Percentiles rank a stretch among this genome's conserved stretches.
These are phyloP conservation scores for Pythium dissotocum DNA, from an alignment of 352 stramenopile species.

Conservation along the genomic window DNA sequence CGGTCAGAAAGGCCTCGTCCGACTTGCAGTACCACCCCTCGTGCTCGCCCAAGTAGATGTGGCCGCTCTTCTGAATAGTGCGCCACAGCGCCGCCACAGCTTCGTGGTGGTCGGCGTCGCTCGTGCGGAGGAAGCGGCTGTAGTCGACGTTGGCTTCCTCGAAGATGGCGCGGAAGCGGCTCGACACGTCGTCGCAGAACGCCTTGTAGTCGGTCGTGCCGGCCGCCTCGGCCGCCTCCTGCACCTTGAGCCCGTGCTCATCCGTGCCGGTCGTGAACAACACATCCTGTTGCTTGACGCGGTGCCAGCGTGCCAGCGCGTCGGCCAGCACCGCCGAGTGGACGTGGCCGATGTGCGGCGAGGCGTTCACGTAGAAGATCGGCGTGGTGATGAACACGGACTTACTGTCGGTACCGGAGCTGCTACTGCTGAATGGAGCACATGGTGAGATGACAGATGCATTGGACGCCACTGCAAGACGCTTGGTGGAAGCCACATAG, in stretches of 20 bases:
- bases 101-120: slow-evolving; percentile 91
- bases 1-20: slow-evolving; percentile 98
- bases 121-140: slow-evolving; percentile 98
- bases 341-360: slow-evolving; percentile 98
- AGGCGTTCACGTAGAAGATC: slow-evolving; percentile 99
- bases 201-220: slow-evolving; percentile 78
- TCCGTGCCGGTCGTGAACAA: slow-evolving; percentile 98
- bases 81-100: slow-evolving; percentile 93
- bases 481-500: background rate
- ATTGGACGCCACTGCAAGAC: background rate
- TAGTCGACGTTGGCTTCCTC: slow-evolving; percentile 90
- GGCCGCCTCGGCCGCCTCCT: slow-evolving; percentile 90
- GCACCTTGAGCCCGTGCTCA: slow-evolving; percentile 97
- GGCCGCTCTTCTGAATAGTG: slow-evolving; percentile 83
- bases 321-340: slow-evolving; percentile 95
- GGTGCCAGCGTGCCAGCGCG: slow-evolving; percentile 80
- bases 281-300: slow-evolving; percentile 51
- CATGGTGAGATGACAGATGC: background rate
- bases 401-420: slow-evolving; percentile 4
- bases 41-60: slow-evolving; percentile 98
- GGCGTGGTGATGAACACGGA: slow-evolving; percentile 93
- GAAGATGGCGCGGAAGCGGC: slow-evolving; percentile 91
- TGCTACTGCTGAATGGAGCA: slow-evolving; percentile 8
- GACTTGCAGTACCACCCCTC: slow-evolving; percentile 98
- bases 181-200: slow-evolving; percentile 93